Evolutionary conservation across 176 grass and related monocot genomes (phyloP).

Genomic region (Triticum turgidum): DNA sequence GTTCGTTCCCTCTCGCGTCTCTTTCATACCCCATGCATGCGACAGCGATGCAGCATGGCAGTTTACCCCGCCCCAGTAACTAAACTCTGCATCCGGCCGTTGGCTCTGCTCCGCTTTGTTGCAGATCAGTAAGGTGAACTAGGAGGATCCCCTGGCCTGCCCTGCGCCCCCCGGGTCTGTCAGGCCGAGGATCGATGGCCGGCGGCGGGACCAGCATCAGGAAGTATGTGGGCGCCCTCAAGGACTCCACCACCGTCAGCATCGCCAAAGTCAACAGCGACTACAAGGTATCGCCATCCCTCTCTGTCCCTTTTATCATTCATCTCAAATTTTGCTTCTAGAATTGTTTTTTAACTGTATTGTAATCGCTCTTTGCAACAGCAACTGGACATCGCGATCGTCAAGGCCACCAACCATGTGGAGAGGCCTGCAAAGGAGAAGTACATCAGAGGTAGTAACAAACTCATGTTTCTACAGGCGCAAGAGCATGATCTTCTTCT

Average conservation of each 20-base stretch:
- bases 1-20: too few relatives aligned
- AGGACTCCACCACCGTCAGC: slow-evolving; percentile 87
- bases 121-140: background rate
- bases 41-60: background rate
- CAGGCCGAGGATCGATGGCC: background rate
- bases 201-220: slow-evolving; percentile 75
- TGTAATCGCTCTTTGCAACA: slow-evolving; percentile 29
- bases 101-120: background rate
- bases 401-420: slow-evolving; percentile 90
- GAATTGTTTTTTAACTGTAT: background rate
- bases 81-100: background rate
- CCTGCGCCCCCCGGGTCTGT: too few relatives aligned
- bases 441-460: slow-evolving; percentile 59
- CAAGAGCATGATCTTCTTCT: too few relatives aligned
- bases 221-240: slow-evolving; percentile 88
- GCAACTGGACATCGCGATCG: slow-evolving; percentile 90
- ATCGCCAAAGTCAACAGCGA: slow-evolving; percentile 98
- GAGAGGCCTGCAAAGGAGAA: slow-evolving; percentile 83
- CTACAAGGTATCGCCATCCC: slow-evolving; percentile 60
- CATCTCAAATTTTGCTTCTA: background rate
- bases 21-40: too few relatives aligned
- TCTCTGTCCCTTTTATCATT: too few relatives aligned
- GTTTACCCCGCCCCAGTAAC: too few relatives aligned
- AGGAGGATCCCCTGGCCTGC: too few relatives aligned
- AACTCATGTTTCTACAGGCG: background rate